A percentile compares a stretch with the other conserved stretches of the same genome.
Evolutionary conservation across 208 protist genomes (phyloP).

Genomic region (Acanthamoeba healyi): DNA sequence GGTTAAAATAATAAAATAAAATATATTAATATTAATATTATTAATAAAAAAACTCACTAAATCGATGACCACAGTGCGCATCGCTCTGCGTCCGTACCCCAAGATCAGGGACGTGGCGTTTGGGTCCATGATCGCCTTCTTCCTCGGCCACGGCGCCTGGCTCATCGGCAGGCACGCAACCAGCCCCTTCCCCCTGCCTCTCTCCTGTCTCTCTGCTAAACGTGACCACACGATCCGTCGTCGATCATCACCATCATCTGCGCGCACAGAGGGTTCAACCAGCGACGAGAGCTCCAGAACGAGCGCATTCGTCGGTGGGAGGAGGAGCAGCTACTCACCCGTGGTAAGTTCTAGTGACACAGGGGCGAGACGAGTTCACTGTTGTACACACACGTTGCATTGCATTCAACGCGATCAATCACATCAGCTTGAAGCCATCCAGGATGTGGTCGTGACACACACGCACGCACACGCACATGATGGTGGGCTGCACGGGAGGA

Average conservation of each 20-base stretch:
- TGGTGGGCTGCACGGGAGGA: too few species aligned
- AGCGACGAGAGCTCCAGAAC: not conserved
- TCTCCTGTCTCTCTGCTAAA: not conserved
- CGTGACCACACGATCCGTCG: not conserved
- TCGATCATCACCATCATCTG: too few species aligned
- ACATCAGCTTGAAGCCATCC: too few species aligned
- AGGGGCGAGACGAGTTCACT: too few species aligned
- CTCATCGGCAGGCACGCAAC: slow-evolving; percentile 4
- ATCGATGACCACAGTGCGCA: not conserved
- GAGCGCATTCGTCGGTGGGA: not conserved
- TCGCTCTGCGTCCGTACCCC: not conserved
- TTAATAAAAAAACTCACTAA: not conserved
- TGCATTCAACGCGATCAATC: too few species aligned
- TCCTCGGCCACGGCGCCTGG: slow-evolving; percentile 12
- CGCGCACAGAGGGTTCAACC: not conserved
- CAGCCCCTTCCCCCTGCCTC: not conserved
- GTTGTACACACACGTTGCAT: too few species aligned
- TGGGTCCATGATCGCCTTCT: slow-evolving; percentile 6
- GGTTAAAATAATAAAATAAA: not conserved
- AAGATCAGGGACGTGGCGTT: slow-evolving; percentile 7
- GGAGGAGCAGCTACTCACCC: not conserved
- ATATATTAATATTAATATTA: not conserved
- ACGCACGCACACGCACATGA: too few species aligned
- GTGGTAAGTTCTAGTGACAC: not conserved
- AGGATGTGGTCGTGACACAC: too few species aligned